Base-by-base conservation (phyloP, 106 monocot species). In the Narthecium ossifragum region DNA sequence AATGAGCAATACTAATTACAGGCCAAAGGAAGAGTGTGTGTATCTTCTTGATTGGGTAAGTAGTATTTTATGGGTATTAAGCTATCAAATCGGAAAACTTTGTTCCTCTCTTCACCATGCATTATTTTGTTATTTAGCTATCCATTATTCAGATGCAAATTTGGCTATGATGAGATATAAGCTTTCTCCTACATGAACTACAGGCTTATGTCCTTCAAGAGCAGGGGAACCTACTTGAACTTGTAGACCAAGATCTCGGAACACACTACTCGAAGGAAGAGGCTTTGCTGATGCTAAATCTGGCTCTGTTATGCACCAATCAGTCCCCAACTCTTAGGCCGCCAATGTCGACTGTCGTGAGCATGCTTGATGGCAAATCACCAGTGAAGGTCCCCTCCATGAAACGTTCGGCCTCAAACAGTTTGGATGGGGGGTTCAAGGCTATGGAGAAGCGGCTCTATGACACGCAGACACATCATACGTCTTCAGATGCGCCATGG, bases 41-140 rank as follows among this genome's bases (percentile, higher is more conserved):
- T 51, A 52, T 30, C 38, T 69, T 60, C 29, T 51, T 36, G 69
- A 69, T 69, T 59, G 32, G 60, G 69, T 69, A 51, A 29, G 55
- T 8, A 25, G 10, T 12, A 4, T 14, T 36, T 4, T 26, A n/a
- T n/a, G n/a, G n/a, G n/a, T n/a, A n/a, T n/a, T n/a, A n/a, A n/a
- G n/a, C n/a, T n/a, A n/a, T n/a, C n/a, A n/a, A n/a, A n/a, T n/a
- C n/a, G n/a, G n/a, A n/a, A n/a, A n/a, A n/a, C n/a, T n/a, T n/a
- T n/a, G n/a, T n/a, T n/a, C n/a, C n/a, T n/a, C n/a, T n/a, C n/a
- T n/a, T n/a, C n/a, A n/a, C n/a, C n/a, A n/a, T n/a, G n/a, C n/a
- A n/a, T n/a, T n/a, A n/a, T n/a, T n/a, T n/a, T n/a, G n/a, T n/a
- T n/a, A n/a, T n/a, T n/a, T n/a, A n/a, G n/a, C n/a, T n/a, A n/a